Evolutionary conservation across 176 grass and related monocot species (phyloP), one percentile per base, ranked within the genome.

Genomic region (Rhipidocladum racemiflorum): DNA sequence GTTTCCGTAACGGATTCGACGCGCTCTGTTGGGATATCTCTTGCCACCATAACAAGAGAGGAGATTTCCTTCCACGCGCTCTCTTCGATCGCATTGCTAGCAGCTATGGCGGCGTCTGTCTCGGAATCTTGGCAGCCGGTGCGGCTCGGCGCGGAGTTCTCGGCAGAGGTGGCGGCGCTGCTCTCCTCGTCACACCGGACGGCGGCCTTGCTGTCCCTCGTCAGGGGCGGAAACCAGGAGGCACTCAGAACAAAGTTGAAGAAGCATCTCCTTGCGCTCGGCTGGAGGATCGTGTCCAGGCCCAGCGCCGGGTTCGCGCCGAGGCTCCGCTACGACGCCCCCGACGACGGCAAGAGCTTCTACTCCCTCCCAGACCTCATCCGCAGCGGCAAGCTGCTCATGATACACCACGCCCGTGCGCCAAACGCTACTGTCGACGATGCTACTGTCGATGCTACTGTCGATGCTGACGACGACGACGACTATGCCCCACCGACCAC

Each of bases 241-340:
- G 17, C 0, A 16, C 40, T 72, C 0, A 32, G 28, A 20, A 16
- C 7, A 7, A 49, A 50, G 46, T 2, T 93, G 25, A 85, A 55
- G 71, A 93, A 80, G 54, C 91, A 93, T 61, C 72, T 93, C 8
- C 63, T 83, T 51, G 74, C 77, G 57, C 34, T 83, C 29, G 84
- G 88, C 7, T 93, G 91, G 91, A 78, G 5, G 17, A 81, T 90
- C 59, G 39, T 85, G 17, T 34, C 71, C 56, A 85, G 5, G 64
- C 50, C 23, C 65, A 76, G 55, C 32, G 61, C 84, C 34, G 68
- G 5, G 21, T 68, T 81, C 21, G 60, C 65, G 15, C 50, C 76
- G 5, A 72, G 82, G 70, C 68, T 75, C 28, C 56, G 81, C 18
- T 90, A 85, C 38, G 12, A 2, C 11, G 78, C 80, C 0, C 87